Conservation (phyloP, 2,329 filamentous ascomycete genomes). For the Podosphaera aphanis region DNA sequence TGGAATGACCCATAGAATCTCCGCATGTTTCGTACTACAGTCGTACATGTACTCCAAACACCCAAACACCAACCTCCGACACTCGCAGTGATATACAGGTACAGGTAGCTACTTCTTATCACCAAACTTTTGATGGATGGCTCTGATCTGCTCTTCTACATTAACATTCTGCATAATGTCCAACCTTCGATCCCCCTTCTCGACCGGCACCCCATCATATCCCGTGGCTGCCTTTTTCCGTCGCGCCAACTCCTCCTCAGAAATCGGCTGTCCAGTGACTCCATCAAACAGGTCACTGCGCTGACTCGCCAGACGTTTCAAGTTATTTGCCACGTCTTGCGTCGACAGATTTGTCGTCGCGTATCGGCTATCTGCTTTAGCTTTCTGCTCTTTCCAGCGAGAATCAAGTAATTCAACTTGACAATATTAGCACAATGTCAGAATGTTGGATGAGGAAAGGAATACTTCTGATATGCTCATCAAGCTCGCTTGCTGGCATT, state of each 20-base stretch:
- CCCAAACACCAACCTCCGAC: not conserved
- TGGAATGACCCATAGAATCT: not conserved
- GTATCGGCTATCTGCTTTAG: slow-evolving; percentile 65
- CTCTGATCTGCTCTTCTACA: slow-evolving; percentile 65
- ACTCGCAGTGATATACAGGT: too few species aligned
- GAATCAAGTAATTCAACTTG: slow-evolving; percentile 72
- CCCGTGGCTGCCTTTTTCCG: slow-evolving; percentile 52
- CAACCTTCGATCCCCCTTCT: slow-evolving; percentile 30
- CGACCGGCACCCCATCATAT: slow-evolving; percentile 38
- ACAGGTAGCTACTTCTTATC: slow-evolving; percentile 10
- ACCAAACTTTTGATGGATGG: slow-evolving; percentile 34
- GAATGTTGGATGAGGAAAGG: not conserved
- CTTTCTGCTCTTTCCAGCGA: slow-evolving; percentile 85
- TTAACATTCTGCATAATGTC: slow-evolving; percentile 44
- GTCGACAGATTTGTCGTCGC: slow-evolving; percentile 71
- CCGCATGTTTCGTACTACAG: not conserved
- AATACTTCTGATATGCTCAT: slow-evolving; percentile 74
- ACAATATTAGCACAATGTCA: slow-evolving; percentile 5
- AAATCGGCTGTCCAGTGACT: slow-evolving; percentile 40
- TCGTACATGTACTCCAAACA: not conserved
- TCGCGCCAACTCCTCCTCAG: slow-evolving; percentile 49
- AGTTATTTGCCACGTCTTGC: slow-evolving; percentile 71
- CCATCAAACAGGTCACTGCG: slow-evolving; percentile 70
- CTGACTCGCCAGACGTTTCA: slow-evolving; percentile 83
- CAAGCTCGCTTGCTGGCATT: slow-evolving; percentile 67